Base-by-base conservation (phyloP, 75 land plant species). In the Cupressus sempervirens region DNA sequence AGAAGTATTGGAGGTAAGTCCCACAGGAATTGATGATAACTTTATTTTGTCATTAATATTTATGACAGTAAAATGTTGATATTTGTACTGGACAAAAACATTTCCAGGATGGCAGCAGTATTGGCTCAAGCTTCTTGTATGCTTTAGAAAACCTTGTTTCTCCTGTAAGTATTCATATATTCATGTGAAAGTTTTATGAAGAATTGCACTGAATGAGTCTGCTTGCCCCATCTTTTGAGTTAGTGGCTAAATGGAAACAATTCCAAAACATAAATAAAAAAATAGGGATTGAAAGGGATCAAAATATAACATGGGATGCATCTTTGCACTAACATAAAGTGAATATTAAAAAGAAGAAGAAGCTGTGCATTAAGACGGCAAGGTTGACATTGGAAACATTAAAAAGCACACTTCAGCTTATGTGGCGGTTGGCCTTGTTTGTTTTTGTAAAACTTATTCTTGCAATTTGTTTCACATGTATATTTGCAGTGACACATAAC, bases 121-220 rank as follows among this genome's bases (percentile, higher is more conserved):
- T 91, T 87, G 99, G 98, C 86, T 88, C 94, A 83, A 95, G 93
- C 86, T 72, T 98, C 88, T 92, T 98, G 83, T 91, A 87, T 86
- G 96, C 97, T 7, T 89, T 98, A 3, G 99, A 98, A 86, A 92
- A 91, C 76, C 93, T 98, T 86, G 96, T 95, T 56, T 93, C 99
- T 76, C 94, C 94, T 89, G 99, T 98, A 95, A 84, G 86, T 85
- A 26, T 50, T 65, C 18, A 38, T 32, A 43, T 79, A 9, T 45
- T 45, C 81, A 79, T 79, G 52, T 26, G 32, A 79, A 50, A 79
- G 12, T 32, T 45, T 79, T 40, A 79, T n/a, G 32, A 11, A 79
- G 50, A 79, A 43, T 43, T 41, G 81, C 52, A 79, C 14, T 79
- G 48, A 50, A 72, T 72, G 35, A 72, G 32, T 72, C 35, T 72